Percentiles rank a stretch among this genome's conserved stretches.
Evolutionary conservation across 2,329 filamentous ascomycete genomes (phyloP).

Genomic region (Nemania abortiva): DNA sequence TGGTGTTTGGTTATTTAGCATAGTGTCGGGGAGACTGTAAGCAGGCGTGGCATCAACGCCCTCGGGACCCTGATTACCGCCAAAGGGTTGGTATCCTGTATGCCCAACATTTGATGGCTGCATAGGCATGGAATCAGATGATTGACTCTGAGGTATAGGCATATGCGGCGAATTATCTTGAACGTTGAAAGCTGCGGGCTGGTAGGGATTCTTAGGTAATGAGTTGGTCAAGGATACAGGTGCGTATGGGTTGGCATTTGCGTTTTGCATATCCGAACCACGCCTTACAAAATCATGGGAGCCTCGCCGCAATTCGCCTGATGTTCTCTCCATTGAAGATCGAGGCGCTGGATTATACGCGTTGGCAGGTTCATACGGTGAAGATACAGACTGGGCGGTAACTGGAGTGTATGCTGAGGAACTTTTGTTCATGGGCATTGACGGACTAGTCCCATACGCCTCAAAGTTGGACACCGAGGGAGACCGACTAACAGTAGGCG

Average conservation of each 20-base stretch:
- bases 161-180: slow-evolving; percentile 44
- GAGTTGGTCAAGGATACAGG: slow-evolving; percentile 48
- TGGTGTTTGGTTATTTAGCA: slow-evolving; percentile 35
- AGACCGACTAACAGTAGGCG: slow-evolving; percentile 79
- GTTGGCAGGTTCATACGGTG: slow-evolving; percentile 54
- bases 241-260: slow-evolving; percentile 51
- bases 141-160: slow-evolving; percentile 41
- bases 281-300: slow-evolving; percentile 59
- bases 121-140: slow-evolving; percentile 36
- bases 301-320: slow-evolving; percentile 56
- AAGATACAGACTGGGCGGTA: slow-evolving; percentile 47
- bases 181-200: slow-evolving; percentile 40
- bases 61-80: slow-evolving; percentile 37
- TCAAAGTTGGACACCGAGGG: slow-evolving; percentile 80
- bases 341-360: slow-evolving; percentile 52
- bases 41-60: slow-evolving; percentile 27
- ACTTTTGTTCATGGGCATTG: slow-evolving; percentile 58
- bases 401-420: slow-evolving; percentile 65
- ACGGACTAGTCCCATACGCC: slow-evolving; percentile 69
- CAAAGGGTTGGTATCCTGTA: slow-evolving; percentile 48
- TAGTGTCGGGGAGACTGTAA: slow-evolving; percentile 30
- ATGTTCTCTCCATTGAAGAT: slow-evolving; percentile 61
- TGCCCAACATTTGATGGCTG: slow-evolving; percentile 43
- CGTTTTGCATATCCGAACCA: slow-evolving; percentile 55
- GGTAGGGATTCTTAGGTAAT: slow-evolving; percentile 51